Conservation (phyloP, 441 rosid species). For the Theobroma grandiflorum region DNA sequence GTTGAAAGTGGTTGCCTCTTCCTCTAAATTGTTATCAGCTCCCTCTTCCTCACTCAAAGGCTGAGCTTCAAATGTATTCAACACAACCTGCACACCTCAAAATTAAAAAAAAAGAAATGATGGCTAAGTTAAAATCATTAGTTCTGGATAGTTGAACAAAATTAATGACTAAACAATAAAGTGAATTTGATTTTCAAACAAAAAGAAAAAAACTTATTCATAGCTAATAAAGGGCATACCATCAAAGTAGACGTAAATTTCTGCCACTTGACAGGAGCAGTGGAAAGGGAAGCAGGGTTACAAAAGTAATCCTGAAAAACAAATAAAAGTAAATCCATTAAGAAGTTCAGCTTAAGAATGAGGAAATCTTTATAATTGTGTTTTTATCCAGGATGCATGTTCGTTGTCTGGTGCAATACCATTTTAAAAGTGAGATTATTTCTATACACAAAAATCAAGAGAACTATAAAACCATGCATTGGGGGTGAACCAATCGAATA, state of each 20-base stretch:
- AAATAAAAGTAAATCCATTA: constrained; percentile 24
- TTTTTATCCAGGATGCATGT: constrained; percentile 19
- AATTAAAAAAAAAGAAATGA: constrained; percentile 24
- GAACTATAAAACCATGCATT: not conserved
- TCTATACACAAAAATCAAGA: not conserved
- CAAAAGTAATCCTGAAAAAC: constrained; percentile 85
- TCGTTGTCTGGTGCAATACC: not conserved
- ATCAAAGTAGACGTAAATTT: constrained; percentile 80
- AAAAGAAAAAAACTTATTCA: constrained; percentile 12
- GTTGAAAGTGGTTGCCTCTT: constrained; percentile 89
- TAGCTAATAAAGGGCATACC: constrained; percentile 52
- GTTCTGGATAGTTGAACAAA: not conserved
- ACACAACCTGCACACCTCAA: constrained; percentile 69
- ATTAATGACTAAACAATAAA: constrained; percentile 12
- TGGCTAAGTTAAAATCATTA: constrained; percentile 16
- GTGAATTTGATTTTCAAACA: constrained; percentile 1
- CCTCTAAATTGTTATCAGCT: constrained; percentile 89
- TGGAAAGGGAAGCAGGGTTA: constrained; percentile 80
- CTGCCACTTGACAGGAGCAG: constrained; percentile 89
- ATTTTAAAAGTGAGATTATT: not conserved
- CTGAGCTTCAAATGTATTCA: constrained; percentile 94
- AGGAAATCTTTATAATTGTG: constrained; percentile 14
- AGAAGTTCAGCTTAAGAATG: not conserved
- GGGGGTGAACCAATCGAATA: not conserved
- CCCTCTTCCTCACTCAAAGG: constrained; percentile 99